These are phyloP conservation scores for Fraxinus nigra DNA, from an alignment of 305 asterid species.

Conservation along the genomic window DNA sequence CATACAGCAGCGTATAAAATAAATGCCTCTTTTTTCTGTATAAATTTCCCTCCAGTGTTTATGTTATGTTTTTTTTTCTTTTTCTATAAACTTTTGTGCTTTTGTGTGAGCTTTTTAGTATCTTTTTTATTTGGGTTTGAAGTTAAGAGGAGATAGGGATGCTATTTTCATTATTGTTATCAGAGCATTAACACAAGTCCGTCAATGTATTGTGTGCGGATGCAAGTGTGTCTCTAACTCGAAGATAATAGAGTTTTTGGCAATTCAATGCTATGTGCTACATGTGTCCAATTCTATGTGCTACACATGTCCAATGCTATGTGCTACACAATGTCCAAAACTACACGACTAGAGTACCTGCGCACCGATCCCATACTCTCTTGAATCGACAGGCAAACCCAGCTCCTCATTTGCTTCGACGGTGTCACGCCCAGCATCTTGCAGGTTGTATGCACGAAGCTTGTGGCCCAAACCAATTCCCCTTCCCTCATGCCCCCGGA, in stretches of 20 bases:
- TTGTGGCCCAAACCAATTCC: slow-evolving; percentile 98
- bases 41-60: not conserved
- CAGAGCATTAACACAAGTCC: not conserved
- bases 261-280: not conserved
- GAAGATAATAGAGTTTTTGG: not conserved
- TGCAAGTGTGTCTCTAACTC: not conserved
- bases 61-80: not conserved
- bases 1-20: not conserved
- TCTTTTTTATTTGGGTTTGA: not conserved
- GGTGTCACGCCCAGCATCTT: slow-evolving; percentile 93
- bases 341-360: slow-evolving; percentile 53
- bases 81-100: not conserved
- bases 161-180: not conserved
- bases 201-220: not conserved
- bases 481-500: slow-evolving; percentile 97
- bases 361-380: slow-evolving; percentile 98
- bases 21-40: not conserved
- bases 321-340: not conserved
- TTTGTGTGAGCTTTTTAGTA: not conserved
- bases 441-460: slow-evolving; percentile 92
- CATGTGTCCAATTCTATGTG: too few relatives aligned
- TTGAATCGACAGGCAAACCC: slow-evolving; percentile 93
- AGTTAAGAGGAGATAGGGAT: not conserved
- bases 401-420: slow-evolving; percentile 98
- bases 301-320: too few relatives aligned